Percentiles rank a stretch among this genome's conserved stretches.
Evolutionary conservation across 2,329 filamentous ascomycete species (phyloP).

Genomic region (Thielaviopsis punctulata): DNA sequence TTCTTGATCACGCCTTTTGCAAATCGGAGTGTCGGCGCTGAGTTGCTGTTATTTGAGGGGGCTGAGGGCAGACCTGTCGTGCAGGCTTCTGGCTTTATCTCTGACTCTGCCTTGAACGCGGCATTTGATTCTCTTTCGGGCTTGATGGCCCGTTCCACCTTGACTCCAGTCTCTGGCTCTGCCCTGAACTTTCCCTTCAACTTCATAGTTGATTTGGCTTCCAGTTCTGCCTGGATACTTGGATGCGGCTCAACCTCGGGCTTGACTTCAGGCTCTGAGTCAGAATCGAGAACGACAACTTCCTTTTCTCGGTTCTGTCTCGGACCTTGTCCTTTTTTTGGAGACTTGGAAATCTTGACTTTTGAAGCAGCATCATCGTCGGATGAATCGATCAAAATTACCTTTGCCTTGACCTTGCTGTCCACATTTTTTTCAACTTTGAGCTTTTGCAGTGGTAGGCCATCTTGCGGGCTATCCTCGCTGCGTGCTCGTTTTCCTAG

Average conservation of each 20-base stretch:
- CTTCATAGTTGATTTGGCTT: no score
- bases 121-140: no score
- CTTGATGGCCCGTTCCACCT: background rate
- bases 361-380: background rate
- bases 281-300: background rate
- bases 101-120: constrained; percentile 12
- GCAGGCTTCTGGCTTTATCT: constrained; percentile 12
- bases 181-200: no score
- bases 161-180: background rate
- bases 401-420: background rate
- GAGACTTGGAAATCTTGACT: background rate
- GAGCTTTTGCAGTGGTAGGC: background rate
- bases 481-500: background rate
- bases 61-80: no score
- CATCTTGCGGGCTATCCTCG: background rate
- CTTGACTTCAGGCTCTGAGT: background rate
- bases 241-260: no score
- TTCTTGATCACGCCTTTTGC: constrained; percentile 55
- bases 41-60: no score
- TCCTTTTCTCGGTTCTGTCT: background rate
- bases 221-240: no score
- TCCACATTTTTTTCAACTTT: background rate
- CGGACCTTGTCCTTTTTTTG: background rate
- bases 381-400: background rate
- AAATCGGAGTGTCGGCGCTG: constrained; percentile 22